These are phyloP conservation scores for Neurospora africana DNA, from an alignment of 495 filamentous ascomycete genomes.

Conservation along the genomic window DNA sequence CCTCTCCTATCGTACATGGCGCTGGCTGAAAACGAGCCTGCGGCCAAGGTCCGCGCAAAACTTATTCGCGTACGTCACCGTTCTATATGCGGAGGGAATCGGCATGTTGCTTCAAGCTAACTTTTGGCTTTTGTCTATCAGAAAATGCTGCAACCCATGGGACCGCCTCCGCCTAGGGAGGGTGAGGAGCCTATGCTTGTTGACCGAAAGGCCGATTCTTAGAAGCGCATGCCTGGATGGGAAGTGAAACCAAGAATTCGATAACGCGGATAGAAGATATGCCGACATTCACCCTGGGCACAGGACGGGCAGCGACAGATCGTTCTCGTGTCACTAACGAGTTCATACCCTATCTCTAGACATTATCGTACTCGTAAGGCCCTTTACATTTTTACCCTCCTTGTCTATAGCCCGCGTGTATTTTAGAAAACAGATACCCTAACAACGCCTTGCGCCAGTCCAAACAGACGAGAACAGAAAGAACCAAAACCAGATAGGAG, in stretches of 20 bases:
- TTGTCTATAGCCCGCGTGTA: neutral
- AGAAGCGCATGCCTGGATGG: neutral
- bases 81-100: neutral
- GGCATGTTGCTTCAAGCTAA: neutral
- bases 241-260: neutral
- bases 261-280: neutral
- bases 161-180: conserved; percentile 64
- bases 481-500: neutral
- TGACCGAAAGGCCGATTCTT: conserved; percentile 1
- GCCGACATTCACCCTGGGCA: neutral
- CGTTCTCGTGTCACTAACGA: no score
- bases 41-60: conserved; percentile 61
- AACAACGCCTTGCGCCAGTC: neutral
- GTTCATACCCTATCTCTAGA: neutral
- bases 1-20: conserved; percentile 81
- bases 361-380: neutral
- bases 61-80: conserved; percentile 54
- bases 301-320: neutral
- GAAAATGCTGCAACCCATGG: conserved; percentile 88
- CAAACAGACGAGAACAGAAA: neutral
- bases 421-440: neutral
- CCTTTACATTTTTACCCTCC: neutral
- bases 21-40: conserved; percentile 75
- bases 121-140: conserved; percentile 10
- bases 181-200: conserved; percentile 26